Evolutionary conservation across 345 rosid genomes (phyloP).

Genomic region (Boechera divaricarpa): DNA sequence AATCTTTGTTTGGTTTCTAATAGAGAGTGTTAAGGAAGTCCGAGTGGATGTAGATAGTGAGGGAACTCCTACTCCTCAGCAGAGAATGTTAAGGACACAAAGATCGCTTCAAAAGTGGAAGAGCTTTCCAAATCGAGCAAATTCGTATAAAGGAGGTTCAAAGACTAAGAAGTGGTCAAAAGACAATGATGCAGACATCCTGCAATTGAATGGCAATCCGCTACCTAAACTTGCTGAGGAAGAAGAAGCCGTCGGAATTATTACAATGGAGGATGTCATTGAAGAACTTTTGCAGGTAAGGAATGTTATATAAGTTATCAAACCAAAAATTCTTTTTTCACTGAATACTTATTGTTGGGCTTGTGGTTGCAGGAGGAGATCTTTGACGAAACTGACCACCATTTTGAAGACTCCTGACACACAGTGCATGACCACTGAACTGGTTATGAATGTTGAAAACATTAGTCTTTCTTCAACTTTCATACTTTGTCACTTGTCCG

Average conservation of each 20-base stretch:
- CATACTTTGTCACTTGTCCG: slow-evolving; percentile 9
- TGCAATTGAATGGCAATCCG: slow-evolving; percentile 65
- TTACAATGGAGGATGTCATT: slow-evolving; percentile 99
- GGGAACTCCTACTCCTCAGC: slow-evolving; percentile 50
- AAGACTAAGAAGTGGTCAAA: slow-evolving; percentile 83
- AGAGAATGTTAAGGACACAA: slow-evolving; percentile 59
- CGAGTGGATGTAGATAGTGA: slow-evolving; percentile 64
- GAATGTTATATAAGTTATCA: background rate
- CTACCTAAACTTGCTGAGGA: slow-evolving; percentile 70
- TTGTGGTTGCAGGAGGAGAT: slow-evolving; percentile 79
- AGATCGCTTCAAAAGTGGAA: slow-evolving; percentile 80
- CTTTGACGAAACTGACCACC: slow-evolving; percentile 94
- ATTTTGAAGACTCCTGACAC: slow-evolving; percentile 68
- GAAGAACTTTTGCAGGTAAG: slow-evolving; percentile 93
- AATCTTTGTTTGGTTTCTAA: slow-evolving; percentile 22
- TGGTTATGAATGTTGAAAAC: slow-evolving; percentile 12
- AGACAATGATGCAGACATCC: slow-evolving; percentile 69
- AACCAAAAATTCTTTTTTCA: background rate
- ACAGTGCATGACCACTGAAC: slow-evolving; percentile 9
- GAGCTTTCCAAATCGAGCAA: slow-evolving; percentile 68
- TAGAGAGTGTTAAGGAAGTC: slow-evolving; percentile 61
- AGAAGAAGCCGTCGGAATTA: slow-evolving; percentile 91
- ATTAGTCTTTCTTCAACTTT: slow-evolving; percentile 4
- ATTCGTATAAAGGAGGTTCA: slow-evolving; percentile 51
- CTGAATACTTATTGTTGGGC: background rate